These are phyloP conservation scores for Dissophora globulifera DNA, from an alignment of 192 early-diverging fungal genomes.

Conservation along the genomic window DNA sequence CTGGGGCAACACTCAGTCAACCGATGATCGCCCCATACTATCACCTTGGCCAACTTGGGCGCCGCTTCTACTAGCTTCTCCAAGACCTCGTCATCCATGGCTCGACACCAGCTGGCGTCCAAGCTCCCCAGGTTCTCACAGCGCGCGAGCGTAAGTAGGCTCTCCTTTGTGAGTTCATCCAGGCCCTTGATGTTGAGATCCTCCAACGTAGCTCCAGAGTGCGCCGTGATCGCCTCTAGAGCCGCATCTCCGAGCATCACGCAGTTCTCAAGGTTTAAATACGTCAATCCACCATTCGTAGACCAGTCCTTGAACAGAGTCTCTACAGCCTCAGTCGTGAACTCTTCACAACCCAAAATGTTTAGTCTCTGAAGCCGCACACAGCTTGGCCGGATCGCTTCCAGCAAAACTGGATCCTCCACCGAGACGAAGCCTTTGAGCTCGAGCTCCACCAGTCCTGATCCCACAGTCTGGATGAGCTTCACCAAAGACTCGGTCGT, in stretches of 20 bases:
- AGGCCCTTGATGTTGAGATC: conserved; percentile 75
- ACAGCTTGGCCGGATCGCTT: conserved; percentile 69
- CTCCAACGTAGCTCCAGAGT: conserved; percentile 66
- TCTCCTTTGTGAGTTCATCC: conserved; percentile 69
- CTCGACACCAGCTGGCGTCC: conserved; percentile 82
- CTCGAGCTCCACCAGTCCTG: conserved; percentile 55
- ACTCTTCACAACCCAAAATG: conserved; percentile 66
- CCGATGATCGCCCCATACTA: conserved; percentile 80
- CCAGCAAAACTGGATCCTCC: conserved; percentile 63
- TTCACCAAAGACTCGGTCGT: conserved; percentile 57
- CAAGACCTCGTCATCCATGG: conserved; percentile 77
- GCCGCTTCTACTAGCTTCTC: conserved; percentile 63
- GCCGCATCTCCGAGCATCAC: conserved; percentile 71
- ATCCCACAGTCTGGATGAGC: conserved; percentile 60
- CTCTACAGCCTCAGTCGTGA: conserved; percentile 69
- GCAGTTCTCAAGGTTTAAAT: conserved; percentile 73
- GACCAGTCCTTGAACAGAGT: conserved; percentile 58
- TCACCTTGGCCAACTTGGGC: conserved; percentile 60
- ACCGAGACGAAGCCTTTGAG: conserved; percentile 63
- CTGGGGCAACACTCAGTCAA: conserved; percentile 64
- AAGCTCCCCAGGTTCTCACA: conserved; percentile 65
- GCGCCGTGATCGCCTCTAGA: conserved; percentile 64
- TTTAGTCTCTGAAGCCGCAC: conserved; percentile 67
- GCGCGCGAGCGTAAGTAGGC: conserved; percentile 43
- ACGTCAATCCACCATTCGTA: conserved; percentile 53